phyloP scores from a whole-genome alignment of 2,329 filamentous ascomycete species.

The Xylariaceae sp. region DNA sequence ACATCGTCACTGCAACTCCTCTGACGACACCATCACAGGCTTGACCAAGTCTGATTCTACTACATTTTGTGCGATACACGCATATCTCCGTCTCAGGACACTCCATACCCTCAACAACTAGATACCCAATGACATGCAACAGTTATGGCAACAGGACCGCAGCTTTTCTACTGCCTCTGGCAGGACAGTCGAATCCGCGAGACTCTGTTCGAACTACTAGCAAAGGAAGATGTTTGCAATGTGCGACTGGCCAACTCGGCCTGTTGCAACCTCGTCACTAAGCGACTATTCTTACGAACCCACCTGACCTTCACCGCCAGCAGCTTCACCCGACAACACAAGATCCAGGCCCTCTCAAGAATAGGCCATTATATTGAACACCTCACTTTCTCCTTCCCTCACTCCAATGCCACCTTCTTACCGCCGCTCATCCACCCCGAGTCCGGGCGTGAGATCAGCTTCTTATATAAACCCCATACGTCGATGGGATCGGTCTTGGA shows the following conservation, averaged over 20 bases:
- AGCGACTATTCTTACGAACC: conserved; percentile 62
- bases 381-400: conserved; percentile 71
- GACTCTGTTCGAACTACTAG: conserved; percentile 44
- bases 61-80: no score
- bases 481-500: conserved; percentile 56
- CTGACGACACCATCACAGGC: no score
- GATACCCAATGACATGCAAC: conserved; percentile 41
- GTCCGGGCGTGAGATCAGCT: conserved; percentile 72
- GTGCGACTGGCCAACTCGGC: conserved; percentile 64
- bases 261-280: conserved; percentile 64
- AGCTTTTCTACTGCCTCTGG: conserved; percentile 52
- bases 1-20: no score
- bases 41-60: no score
- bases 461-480: conserved; percentile 74
- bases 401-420: conserved; percentile 72
- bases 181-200: conserved; percentile 46
- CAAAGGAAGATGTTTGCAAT: conserved; percentile 49
- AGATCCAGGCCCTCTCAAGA: conserved; percentile 67
- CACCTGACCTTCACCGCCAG: conserved; percentile 66
- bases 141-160: conserved; percentile 47
- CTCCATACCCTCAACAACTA: conserved; percentile 14
- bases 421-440: conserved; percentile 76
- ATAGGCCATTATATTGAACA: conserved; percentile 76
- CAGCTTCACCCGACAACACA: conserved; percentile 68
- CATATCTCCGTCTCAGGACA: conserved; percentile 8